A percentile compares a stretch with the other conserved stretches of the same genome.
Conservation (phyloP, 306 rosid species). For the Gillenia trifoliata region DNA sequence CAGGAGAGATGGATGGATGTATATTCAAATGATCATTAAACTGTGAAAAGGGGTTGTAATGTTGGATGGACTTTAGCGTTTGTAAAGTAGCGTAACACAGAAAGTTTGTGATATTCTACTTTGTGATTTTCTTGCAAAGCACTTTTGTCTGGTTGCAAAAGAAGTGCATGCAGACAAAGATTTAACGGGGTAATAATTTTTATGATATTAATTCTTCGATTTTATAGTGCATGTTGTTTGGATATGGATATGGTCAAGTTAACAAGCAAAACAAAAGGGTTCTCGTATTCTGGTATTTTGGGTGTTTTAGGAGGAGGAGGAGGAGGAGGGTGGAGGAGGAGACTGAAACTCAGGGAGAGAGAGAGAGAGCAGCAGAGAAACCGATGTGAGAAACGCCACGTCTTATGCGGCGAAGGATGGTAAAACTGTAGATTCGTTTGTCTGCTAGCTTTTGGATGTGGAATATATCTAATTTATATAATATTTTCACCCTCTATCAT, state of each 20-base stretch:
- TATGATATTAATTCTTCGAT: constrained; percentile 12
- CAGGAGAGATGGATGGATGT: not conserved
- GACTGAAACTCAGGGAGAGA: constrained; percentile 3
- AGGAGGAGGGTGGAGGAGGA: constrained; percentile 7
- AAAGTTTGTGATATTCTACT: not conserved
- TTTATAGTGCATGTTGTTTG: constrained; percentile 26
- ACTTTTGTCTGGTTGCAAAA: constrained; percentile 25
- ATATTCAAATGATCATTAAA: not conserved
- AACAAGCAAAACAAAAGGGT: constrained; percentile 21
- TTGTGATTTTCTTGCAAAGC: constrained; percentile 8
- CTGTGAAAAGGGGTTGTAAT: constrained; percentile 3
- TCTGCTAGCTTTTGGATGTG: constrained; percentile 66
- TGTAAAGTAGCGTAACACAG: constrained; percentile 23
- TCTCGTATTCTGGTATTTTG: constrained; percentile 40
- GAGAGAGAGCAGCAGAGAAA: constrained; percentile 22
- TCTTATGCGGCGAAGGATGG: constrained; percentile 57
- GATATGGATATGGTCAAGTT: not conserved
- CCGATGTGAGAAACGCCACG: constrained; percentile 68
- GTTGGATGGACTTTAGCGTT: constrained; percentile 35
- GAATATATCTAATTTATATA: constrained; percentile 40
- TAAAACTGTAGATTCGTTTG: constrained; percentile 52
- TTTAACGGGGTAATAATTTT: not conserved
- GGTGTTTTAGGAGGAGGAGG: constrained; percentile 19
- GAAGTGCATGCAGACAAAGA: constrained; percentile 24
- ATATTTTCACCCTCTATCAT: not conserved